A percentile compares a stretch with the other conserved stretches of the same genome.
Conservation (phyloP, 176 grass and related monocot species). For the Dactylis glomerata region DNA sequence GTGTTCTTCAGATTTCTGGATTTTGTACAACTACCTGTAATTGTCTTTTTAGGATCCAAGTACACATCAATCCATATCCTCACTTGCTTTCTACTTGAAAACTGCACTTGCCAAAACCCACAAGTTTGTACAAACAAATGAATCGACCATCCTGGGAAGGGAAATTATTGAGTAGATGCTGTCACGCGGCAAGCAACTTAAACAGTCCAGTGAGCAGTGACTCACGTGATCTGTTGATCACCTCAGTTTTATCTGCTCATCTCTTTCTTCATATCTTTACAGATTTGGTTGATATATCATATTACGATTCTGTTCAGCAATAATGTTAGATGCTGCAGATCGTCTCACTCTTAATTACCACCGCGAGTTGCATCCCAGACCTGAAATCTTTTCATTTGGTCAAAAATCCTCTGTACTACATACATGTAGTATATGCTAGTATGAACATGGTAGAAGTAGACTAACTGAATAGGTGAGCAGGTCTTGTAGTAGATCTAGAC, state of each 20-base stretch:
- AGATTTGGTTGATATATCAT: background rate
- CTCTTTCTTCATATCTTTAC: constrained; percentile 1
- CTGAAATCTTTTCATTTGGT: constrained; percentile 35
- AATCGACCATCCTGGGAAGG: background rate
- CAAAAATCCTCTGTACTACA: constrained; percentile 10
- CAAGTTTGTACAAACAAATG: constrained; percentile 20
- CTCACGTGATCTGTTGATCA: constrained; percentile 53
- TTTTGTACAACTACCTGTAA: constrained; percentile 19
- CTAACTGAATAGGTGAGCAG: constrained; percentile 17
- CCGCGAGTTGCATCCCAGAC: constrained; percentile 20
- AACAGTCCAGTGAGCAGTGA: constrained; percentile 40
- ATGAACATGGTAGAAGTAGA: constrained; percentile 25
- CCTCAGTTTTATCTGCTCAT: background rate
- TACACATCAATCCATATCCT: background rate
- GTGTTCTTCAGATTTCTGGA: background rate
- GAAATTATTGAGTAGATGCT: constrained; percentile 11
- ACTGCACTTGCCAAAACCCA: constrained; percentile 25
- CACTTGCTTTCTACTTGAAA: constrained; percentile 19
- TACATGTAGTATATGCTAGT: background rate
- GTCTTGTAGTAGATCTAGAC: constrained; percentile 47
- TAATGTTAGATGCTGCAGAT: background rate
- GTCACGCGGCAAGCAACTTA: constrained; percentile 28
- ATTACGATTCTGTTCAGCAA: constrained; percentile 19
- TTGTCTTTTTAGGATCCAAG: constrained; percentile 23
- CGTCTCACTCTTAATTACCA: constrained; percentile 15